phyloP scores from a whole-genome alignment of 768 basidiomycete species.

The Termitomyces sp. region DNA sequence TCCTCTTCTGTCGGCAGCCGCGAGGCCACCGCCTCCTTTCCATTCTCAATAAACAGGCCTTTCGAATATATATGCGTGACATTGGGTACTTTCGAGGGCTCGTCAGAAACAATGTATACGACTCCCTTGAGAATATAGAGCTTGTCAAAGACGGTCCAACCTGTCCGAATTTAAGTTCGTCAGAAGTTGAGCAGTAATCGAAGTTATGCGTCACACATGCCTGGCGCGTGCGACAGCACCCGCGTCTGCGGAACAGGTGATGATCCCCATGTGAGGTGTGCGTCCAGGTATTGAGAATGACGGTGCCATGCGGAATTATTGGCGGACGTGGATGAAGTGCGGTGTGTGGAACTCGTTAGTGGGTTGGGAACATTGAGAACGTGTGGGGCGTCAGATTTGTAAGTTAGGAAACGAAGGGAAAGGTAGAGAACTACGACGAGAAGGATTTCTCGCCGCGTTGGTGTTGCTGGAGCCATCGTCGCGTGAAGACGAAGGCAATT shows the following conservation, averaged over 20 bases:
- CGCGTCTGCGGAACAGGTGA: conserved; percentile 52
- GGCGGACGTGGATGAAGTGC: conserved; percentile 7
- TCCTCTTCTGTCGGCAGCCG: conserved; percentile 78
- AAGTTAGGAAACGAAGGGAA: conserved; percentile 43
- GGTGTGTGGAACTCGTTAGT: conserved; percentile 1
- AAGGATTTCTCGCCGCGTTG: conserved; percentile 54
- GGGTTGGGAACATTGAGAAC: conserved; percentile 9
- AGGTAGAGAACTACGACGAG: conserved; percentile 48
- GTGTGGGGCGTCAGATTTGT: conserved; percentile 5
- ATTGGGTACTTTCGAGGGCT: conserved; percentile 64
- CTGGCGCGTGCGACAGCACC: conserved; percentile 73
- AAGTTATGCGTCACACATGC: conserved; percentile 31
- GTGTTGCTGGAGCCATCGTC: conserved; percentile 34
- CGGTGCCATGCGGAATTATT: conserved; percentile 6
- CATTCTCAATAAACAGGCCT: conserved; percentile 55
- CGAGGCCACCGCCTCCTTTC: conserved; percentile 45
- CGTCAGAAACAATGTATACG: conserved; percentile 76
- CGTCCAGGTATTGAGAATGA: conserved; percentile 15
- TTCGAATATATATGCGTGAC: conserved; percentile 69
- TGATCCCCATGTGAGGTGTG: conserved; percentile 35
- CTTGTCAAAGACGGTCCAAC: conserved; percentile 88
- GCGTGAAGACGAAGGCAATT: background rate
- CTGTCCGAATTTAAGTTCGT: conserved; percentile 32
- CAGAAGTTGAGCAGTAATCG: background rate
- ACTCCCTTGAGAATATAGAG: conserved; percentile 82